phyloP scores from a whole-genome alignment of 192 early-diverging fungal species.

The Mortierella claussenii region DNA sequence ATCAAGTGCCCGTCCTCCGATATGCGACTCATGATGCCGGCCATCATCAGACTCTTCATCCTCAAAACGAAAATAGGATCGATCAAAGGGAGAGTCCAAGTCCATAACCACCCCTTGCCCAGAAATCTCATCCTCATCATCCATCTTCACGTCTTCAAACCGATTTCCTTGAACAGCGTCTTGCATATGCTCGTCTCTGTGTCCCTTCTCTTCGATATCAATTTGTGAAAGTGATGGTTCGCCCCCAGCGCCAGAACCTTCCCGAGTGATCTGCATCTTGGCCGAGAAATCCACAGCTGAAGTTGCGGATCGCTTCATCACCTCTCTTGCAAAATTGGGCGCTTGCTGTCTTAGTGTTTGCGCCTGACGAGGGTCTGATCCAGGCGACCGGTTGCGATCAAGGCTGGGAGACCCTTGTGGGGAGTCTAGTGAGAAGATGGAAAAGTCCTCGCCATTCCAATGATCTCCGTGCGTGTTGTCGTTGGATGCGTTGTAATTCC shows the following conservation, averaged over 20 bases:
- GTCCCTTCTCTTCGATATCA: constrained; percentile 20
- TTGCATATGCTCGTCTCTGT: too few species aligned
- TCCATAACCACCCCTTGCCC: too few species aligned
- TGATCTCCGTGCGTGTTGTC: constrained; percentile 84
- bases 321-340: constrained; percentile 40
- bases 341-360: constrained; percentile 25
- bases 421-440: constrained; percentile 66
- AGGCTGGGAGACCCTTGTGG: constrained; percentile 11
- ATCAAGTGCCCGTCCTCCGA: constrained; percentile 81
- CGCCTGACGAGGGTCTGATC: constrained; percentile 5
- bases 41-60: constrained; percentile 51
- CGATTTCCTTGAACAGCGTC: constrained; percentile 2
- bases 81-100: constrained; percentile 47
- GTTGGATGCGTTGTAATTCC: constrained; percentile 88
- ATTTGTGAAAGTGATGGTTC: constrained; percentile 30
- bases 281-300: constrained; percentile 25
- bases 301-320: constrained; percentile 33
- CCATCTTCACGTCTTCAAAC: neutral
- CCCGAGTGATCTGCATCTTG: constrained; percentile 22
- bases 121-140: constrained; percentile 8
- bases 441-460: constrained; percentile 90
- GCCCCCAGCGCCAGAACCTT: too few species aligned
- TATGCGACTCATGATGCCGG: constrained; percentile 61
- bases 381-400: constrained; percentile 13
- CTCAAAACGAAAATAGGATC: constrained; percentile 40